Evolutionary conservation across 2,329 filamentous ascomycete species (phyloP).

Genomic region (Ophiostoma novo-ulmi): DNA sequence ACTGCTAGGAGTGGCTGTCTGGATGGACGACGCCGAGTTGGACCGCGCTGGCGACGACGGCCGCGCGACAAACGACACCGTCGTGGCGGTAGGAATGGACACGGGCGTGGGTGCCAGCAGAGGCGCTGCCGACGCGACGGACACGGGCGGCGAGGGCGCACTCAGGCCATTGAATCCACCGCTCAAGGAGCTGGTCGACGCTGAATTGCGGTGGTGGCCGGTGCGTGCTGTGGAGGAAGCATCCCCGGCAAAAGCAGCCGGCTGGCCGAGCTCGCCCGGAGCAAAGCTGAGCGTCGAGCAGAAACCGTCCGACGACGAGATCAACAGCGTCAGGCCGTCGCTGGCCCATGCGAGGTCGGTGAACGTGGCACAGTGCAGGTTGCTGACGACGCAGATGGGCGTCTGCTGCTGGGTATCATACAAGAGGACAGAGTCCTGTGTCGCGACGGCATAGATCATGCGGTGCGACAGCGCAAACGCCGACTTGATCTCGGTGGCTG

Average conservation of each 20-base stretch:
- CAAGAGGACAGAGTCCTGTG: constrained; percentile 87
- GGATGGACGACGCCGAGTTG: constrained; percentile 78
- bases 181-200: constrained; percentile 52
- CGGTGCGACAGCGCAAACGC: constrained; percentile 85
- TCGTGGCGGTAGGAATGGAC: constrained; percentile 34
- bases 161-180: constrained; percentile 31
- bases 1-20: constrained; percentile 31
- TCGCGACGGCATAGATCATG: constrained; percentile 94
- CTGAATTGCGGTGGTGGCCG: constrained; percentile 52
- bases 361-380: constrained; percentile 94
- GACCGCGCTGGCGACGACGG: constrained; percentile 76
- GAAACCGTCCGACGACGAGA: constrained; percentile 85
- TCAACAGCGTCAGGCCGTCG: constrained; percentile 41
- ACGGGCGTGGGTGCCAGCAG: constrained; percentile 8
- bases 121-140: background rate
- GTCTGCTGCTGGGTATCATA: constrained; percentile 98
- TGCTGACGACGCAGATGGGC: constrained; percentile 90
- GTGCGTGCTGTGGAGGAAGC: background rate
- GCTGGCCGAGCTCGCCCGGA: constrained; percentile 75
- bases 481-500: constrained; percentile 41
- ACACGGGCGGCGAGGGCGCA: background rate
- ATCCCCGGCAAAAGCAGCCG: constrained; percentile 52
- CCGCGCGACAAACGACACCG: constrained; percentile 55
- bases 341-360: constrained; percentile 83
- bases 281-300: constrained; percentile 86